Evolutionary conservation across 306 rosid species (phyloP), one percentile per base, ranked within the genome.

Genomic region (Rubus idaeus): DNA sequence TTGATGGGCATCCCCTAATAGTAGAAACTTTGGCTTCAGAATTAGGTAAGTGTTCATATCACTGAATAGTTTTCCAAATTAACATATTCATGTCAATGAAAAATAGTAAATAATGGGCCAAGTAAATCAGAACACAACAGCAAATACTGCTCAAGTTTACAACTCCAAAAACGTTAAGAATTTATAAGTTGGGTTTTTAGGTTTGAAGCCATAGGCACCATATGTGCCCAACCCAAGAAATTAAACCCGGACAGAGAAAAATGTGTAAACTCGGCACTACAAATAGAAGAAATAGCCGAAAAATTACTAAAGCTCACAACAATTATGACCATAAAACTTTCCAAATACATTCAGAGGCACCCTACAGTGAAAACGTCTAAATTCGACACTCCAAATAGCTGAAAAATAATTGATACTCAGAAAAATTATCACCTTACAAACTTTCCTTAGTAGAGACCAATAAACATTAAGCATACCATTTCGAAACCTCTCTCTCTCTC

Each of bases 41-140:
- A 21, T 8, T 52, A 18, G 23, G 47, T 1, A 42, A 11, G n/a
- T 18, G 58, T 23, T 10, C 47, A 30, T 1, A n/a, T 51, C 6
- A 2, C 10, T n/a, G 23, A 12, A 74, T 46, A 26, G 71, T 4
- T 17, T 62, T 8, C 23, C 51, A 51, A 14, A 7, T 12, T 17
- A 60, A 6, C 57, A 46, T 17, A 74, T 16, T 35, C 4, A 16
- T 26, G 52, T 42, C 16, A 35, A 10, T 7, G 21, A n/a, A 41
- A 69, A 46, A 9, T 40, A 30, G 13, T 5, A 35, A 41, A 70
- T 44, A n/a, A 10, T 0, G 42, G 78, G 7, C 10, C 1, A 53
- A 1, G 75, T 30, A 3, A 78, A 62, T 80, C 79, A 94, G n/a
- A n/a, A n/a, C n/a, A 23, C 26, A 23, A 23, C 0, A 23, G 26